These are phyloP conservation scores for Termitomyces sp. DNA, from an alignment of 768 basidiomycete species.

Conservation along the genomic window DNA sequence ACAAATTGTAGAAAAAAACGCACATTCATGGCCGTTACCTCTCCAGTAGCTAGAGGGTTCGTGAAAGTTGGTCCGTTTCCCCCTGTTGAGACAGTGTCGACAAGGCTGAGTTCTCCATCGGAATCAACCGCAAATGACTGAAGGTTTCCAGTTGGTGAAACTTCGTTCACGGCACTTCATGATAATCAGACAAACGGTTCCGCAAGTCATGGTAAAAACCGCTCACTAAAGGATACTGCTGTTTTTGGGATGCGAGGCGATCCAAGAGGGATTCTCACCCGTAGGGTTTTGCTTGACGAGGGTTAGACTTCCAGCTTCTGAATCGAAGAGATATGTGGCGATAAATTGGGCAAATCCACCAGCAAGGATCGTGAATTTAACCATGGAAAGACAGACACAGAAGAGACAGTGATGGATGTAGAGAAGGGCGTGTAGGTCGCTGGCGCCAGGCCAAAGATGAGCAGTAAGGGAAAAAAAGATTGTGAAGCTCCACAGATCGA, in stretches of 20 bases:
- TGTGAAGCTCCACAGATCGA: not conserved
- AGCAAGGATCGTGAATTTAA: constrained; percentile 44
- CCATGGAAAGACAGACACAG: constrained; percentile 24
- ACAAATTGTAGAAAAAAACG: constrained; percentile 10
- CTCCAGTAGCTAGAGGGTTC: constrained; percentile 43
- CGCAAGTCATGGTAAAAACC: not conserved
- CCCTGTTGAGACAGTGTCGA: constrained; percentile 41
- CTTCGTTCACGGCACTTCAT: constrained; percentile 51
- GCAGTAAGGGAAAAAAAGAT: not conserved
- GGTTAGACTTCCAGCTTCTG: constrained; percentile 39
- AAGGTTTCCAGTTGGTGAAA: constrained; percentile 32
- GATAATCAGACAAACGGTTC: not conserved
- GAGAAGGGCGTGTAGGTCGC: not conserved
- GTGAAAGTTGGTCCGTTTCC: constrained; percentile 49
- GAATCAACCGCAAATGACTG: constrained; percentile 48
- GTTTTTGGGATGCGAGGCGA: constrained; percentile 47
- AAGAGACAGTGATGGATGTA: not conserved
- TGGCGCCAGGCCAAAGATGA: not conserved
- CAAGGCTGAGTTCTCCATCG: constrained; percentile 31
- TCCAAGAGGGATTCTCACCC: constrained; percentile 54
- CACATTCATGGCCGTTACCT: constrained; percentile 55
- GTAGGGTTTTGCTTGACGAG: constrained; percentile 40
- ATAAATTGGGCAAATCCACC: constrained; percentile 42
- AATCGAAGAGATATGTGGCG: constrained; percentile 46
- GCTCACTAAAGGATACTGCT: constrained; percentile 55